phyloP scores from a whole-genome alignment of 345 rosid species.

The Carallia pectinifolia region DNA sequence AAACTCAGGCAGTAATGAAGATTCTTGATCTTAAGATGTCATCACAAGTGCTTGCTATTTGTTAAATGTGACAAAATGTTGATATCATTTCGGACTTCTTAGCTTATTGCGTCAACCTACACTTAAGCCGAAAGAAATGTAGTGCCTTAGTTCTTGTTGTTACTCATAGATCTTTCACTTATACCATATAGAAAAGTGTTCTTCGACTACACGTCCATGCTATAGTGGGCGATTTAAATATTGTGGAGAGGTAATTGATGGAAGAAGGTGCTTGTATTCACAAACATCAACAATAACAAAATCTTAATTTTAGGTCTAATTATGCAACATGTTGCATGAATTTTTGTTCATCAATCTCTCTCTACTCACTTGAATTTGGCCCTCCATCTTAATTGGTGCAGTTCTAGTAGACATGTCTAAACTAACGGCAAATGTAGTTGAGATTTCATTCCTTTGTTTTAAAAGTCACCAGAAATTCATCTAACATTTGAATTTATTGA shows the following conservation, averaged over 20 bases:
- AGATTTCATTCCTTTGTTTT: too few relatives aligned
- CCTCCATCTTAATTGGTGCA: too few relatives aligned
- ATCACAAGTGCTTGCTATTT: too few relatives aligned
- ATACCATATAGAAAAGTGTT: constrained; percentile 9
- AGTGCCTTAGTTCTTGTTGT: constrained; percentile 39
- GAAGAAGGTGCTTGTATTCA: constrained; percentile 2
- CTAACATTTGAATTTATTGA: background rate
- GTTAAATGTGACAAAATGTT: constrained; percentile 21
- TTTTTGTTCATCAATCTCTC: too few relatives aligned
- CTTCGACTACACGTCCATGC: constrained; percentile 32
- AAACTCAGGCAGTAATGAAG: constrained; percentile 19
- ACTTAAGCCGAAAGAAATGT: constrained; percentile 51
- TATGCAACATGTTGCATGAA: too few relatives aligned
- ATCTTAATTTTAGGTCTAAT: too few relatives aligned
- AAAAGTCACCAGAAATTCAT: too few relatives aligned
- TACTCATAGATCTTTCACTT: constrained; percentile 25
- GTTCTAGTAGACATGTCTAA: too few relatives aligned
- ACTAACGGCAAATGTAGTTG: too few relatives aligned
- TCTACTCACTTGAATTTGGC: too few relatives aligned
- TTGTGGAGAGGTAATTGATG: constrained; percentile 20
- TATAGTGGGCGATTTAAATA: constrained; percentile 17
- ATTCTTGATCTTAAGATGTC: background rate
- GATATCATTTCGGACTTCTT: constrained; percentile 32
- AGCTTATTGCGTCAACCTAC: constrained; percentile 34
- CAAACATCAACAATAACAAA: constrained; percentile 8